Base-by-base conservation (phyloP, 2,329 filamentous ascomycete genomes). In the Penicillium sp. region DNA sequence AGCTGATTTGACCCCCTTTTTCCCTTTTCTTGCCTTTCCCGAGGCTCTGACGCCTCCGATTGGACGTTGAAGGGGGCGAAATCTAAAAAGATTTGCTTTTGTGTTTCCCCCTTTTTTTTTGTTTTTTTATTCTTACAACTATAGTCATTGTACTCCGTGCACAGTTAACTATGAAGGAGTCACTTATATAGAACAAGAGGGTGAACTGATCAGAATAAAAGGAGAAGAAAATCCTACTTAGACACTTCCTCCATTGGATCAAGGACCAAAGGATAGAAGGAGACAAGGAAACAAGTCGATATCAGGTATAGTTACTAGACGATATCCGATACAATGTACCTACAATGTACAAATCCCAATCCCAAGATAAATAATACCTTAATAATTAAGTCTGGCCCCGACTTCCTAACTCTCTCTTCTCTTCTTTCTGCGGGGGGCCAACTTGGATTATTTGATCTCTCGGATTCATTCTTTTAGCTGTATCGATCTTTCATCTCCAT, bases 351-450 rank as follows among this genome's bases (percentile, higher is more conserved):
- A 22, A 3, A 22, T 3, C 5, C 3, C 19, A 22, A 22, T 22
- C 19, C 3, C 19, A 22, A 22, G 5, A 3, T 22, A 22, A 25
- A 25, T 25, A 5, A 25, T 25, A 3, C 8, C 22, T 25, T 25
- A 25, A 25, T 25, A 25, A 25, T 25, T 25, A 36, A 35, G 41
- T 28, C 43, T 46, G 30, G 43, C 35, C 43, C 27, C 36, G 12
- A n/a, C 33, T 12, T 9, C 19, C n/a, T n/a, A n/a, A n/a, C n/a
- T 22, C 19, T 22, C 19, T 25, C 22, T 25, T 25, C 22, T 19
- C 18, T 28, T 29, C 39, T 41, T 16, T 46, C 43, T 46, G 44
- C 36, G 44, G 40, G 44, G 43, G 22, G 22, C 22, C 22, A 25
- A 25, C 22, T 25, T 7, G 22, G 44, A 46, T 34, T 14, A 14